Evolutionary conservation across 2,329 filamentous ascomycete genomes (phyloP).

Genomic region (Sphaerulina musiva): DNA sequence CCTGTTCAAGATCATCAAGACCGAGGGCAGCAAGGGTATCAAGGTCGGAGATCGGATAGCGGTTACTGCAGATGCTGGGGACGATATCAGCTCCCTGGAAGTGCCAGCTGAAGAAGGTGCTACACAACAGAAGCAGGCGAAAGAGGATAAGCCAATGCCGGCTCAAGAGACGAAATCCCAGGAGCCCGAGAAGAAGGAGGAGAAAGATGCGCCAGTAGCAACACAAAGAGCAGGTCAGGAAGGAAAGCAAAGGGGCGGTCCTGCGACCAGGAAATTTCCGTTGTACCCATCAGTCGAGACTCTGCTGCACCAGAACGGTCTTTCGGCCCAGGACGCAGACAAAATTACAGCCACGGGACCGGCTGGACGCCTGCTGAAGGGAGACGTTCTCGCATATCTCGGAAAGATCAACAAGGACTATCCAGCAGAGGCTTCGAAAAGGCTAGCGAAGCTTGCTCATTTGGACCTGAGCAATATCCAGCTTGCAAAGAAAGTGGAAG

Average conservation of each 20-base stretch:
- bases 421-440: conserved; percentile 62
- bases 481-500: conserved; percentile 46
- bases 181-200: conserved; percentile 3
- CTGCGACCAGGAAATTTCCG: conserved; percentile 62
- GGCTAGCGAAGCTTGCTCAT: conserved; percentile 68
- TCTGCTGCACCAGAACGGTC: conserved; percentile 69
- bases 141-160: conserved; percentile 9
- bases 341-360: conserved; percentile 86
- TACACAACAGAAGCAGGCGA: conserved; percentile 12
- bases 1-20: conserved; percentile 72
- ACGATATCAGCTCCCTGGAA: conserved; percentile 68
- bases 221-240: conserved; percentile 13
- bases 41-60: conserved; percentile 76
- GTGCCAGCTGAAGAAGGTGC: conserved; percentile 61
- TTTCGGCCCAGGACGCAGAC: conserved; percentile 67
- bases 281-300: conserved; percentile 77
- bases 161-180: conserved; percentile 14
- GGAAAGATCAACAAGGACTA: conserved; percentile 68
- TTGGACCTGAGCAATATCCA: conserved; percentile 96
- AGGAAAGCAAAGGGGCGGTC: conserved; percentile 37
- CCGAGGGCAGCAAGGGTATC: conserved; percentile 67
- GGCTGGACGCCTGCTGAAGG: conserved; percentile 82
- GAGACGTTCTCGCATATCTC: conserved; percentile 85
- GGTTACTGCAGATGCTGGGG: conserved; percentile 72
- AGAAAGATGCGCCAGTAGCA: conserved; percentile 9